Evolutionary conservation across 345 rosid species (phyloP).

Genomic region (Kandelia obovata): DNA sequence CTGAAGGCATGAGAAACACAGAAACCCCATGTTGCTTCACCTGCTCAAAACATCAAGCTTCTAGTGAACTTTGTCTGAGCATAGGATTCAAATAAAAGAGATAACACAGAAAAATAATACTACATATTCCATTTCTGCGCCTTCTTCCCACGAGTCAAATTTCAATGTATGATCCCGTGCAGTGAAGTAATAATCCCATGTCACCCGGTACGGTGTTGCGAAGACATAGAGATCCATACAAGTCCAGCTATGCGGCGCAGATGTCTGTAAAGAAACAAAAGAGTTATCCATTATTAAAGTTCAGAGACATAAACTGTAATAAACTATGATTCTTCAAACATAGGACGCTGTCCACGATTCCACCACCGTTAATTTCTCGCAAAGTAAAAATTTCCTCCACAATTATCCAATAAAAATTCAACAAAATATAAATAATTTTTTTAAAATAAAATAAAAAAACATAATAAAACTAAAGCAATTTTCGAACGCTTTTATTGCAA

Average conservation of each 20-base stretch:
- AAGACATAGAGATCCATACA: slow-evolving; percentile 97
- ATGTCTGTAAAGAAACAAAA: slow-evolving; percentile 48
- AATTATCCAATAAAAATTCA: neutral
- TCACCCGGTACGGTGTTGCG: slow-evolving; percentile 95
- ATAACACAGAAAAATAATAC: slow-evolving; percentile 11
- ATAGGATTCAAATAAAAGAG: slow-evolving; percentile 1
- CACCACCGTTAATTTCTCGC: too few species aligned
- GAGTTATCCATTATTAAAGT: neutral
- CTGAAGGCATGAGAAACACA: slow-evolving; percentile 94
- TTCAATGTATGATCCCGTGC: slow-evolving; percentile 75
- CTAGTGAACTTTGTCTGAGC: neutral
- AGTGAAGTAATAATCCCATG: slow-evolving; percentile 94
- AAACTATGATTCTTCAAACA: too few species aligned
- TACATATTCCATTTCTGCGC: slow-evolving; percentile 79
- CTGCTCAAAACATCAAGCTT: slow-evolving; percentile 39
- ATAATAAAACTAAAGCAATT: too few species aligned
- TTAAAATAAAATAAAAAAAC: too few species aligned
- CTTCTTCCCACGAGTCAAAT: slow-evolving; percentile 87
- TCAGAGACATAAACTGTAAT: too few species aligned
- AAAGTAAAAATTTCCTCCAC: too few species aligned
- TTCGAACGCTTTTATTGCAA: neutral
- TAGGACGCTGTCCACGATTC: too few species aligned
- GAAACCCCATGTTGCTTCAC: slow-evolving; percentile 93
- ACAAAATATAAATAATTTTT: too few species aligned
- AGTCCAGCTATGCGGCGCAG: slow-evolving; percentile 89